Conservation (phyloP, 768 basidiomycete genomes). For the Leucosporidium scottii region DNA sequence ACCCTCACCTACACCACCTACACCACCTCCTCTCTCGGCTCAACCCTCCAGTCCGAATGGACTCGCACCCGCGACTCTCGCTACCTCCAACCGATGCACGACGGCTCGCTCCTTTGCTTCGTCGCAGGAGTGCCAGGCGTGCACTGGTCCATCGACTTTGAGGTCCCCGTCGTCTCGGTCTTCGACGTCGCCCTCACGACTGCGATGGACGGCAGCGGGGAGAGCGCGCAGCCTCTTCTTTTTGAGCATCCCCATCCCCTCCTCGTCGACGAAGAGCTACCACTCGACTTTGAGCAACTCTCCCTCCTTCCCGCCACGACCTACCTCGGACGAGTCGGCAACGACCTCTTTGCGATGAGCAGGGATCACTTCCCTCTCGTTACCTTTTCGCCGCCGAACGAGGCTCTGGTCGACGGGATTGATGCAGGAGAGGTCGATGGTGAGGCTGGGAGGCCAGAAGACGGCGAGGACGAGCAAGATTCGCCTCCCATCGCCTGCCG, state of each 20-base stretch:
- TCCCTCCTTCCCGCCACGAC: slow-evolving; percentile 49
- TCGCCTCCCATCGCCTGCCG: slow-evolving; percentile 3
- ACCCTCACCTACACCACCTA: slow-evolving; percentile 85
- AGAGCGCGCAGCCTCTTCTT: slow-evolving; percentile 18
- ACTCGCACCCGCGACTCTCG: slow-evolving; percentile 65
- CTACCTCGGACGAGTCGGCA: slow-evolving; percentile 64
- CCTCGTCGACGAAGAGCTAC: slow-evolving; percentile 57
- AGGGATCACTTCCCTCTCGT: slow-evolving; percentile 74
- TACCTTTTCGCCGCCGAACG: slow-evolving; percentile 43
- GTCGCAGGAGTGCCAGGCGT: slow-evolving; percentile 33
- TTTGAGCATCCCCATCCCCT: slow-evolving; percentile 38
- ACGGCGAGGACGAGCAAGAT: neutral
- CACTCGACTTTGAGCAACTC: slow-evolving; percentile 47
- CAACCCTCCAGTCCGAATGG: slow-evolving; percentile 61
- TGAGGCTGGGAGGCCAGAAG: neutral
- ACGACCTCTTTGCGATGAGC: slow-evolving; percentile 69
- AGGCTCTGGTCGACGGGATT: slow-evolving; percentile 36
- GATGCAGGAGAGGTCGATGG: neutral
- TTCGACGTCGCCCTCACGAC: slow-evolving; percentile 62
- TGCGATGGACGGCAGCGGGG: slow-evolving; percentile 38
- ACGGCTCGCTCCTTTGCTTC: slow-evolving; percentile 72
- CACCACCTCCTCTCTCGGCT: slow-evolving; percentile 52
- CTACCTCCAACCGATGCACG: slow-evolving; percentile 74
- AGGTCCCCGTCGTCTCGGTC: slow-evolving; percentile 54
- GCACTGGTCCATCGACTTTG: slow-evolving; percentile 35